Conservation (phyloP, 2,329 filamentous ascomycete species). For the Claviceps pusilla region DNA sequence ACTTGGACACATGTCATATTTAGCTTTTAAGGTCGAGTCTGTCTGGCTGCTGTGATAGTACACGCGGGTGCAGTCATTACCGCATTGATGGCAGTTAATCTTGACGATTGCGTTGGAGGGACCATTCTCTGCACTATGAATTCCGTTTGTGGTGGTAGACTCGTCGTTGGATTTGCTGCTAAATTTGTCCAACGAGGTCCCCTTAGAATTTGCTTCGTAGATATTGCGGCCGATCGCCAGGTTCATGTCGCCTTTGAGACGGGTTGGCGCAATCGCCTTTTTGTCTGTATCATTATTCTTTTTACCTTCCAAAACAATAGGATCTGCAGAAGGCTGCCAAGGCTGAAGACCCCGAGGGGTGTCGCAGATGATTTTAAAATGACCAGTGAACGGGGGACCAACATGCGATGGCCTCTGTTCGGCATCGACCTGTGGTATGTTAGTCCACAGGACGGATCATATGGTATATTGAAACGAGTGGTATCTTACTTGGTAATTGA, state of each 20-base stretch:
- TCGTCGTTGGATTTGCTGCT: conserved; percentile 68
- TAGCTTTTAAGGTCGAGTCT: conserved; percentile 48
- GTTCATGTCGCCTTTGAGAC: conserved; percentile 67
- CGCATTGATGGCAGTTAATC: conserved; percentile 80
- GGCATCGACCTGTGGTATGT: conserved; percentile 64
- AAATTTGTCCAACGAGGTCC: conserved; percentile 50
- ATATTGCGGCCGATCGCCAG: conserved; percentile 90
- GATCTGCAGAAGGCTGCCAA: conserved; percentile 79
- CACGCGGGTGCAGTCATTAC: conserved; percentile 65
- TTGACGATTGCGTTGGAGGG: conserved; percentile 52
- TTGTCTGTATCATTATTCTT: conserved; percentile 54
- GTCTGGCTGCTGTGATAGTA: conserved; percentile 45
- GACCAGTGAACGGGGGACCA: conserved; percentile 89
- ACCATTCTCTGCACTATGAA: conserved; percentile 40
- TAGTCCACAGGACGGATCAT: background rate
- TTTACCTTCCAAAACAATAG: conserved; percentile 47
- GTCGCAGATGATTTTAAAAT: conserved; percentile 92
- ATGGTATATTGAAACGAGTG: background rate
- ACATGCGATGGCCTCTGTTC: conserved; percentile 91
- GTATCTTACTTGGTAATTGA: conserved; percentile 81
- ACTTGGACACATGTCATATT: conserved; percentile 80
- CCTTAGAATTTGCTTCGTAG: conserved; percentile 83
- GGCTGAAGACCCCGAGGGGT: conserved; percentile 88
- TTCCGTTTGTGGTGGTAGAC: conserved; percentile 49
- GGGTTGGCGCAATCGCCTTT: conserved; percentile 50